Conservation (phyloP, 495 filamentous ascomycete genomes). For the Aspergillus indologenus region DNA sequence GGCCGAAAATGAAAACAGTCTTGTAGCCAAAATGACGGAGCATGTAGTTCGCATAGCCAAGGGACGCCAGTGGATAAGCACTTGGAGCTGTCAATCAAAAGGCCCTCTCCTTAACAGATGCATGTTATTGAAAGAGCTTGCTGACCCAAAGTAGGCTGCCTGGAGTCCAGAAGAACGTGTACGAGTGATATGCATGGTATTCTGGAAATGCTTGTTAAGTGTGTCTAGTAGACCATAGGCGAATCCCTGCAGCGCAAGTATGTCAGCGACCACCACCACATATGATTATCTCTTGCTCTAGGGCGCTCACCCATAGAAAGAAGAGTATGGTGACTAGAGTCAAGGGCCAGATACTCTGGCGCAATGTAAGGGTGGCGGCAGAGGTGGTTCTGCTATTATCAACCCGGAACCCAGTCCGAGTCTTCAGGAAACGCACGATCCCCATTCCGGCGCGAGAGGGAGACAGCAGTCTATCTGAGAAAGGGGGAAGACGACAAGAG, state of each 20-base stretch:
- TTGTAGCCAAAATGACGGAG: slow-evolving; percentile 54
- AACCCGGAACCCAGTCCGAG: slow-evolving; percentile 31
- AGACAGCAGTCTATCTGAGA: background rate
- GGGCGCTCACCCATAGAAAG: slow-evolving; percentile 58
- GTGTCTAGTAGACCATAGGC: slow-evolving; percentile 48
- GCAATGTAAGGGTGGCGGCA: slow-evolving; percentile 56
- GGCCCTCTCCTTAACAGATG: background rate
- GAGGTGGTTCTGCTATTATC: slow-evolving; percentile 51
- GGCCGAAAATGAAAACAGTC: slow-evolving; percentile 51
- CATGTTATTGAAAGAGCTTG: background rate
- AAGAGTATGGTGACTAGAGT: slow-evolving; percentile 58
- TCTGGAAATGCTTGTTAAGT: slow-evolving; percentile 55
- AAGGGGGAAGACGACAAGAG: background rate
- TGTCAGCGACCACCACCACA: background rate
- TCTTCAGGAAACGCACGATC: slow-evolving; percentile 29
- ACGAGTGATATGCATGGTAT: slow-evolving; percentile 48
- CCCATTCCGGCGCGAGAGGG: slow-evolving; percentile 22
- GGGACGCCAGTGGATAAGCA: slow-evolving; percentile 57
- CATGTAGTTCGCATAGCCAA: slow-evolving; percentile 58
- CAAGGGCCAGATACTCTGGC: slow-evolving; percentile 53
- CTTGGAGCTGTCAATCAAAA: slow-evolving; percentile 17
- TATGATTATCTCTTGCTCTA: background rate
- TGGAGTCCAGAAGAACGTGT: slow-evolving; percentile 52
- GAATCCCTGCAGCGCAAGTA: slow-evolving; percentile 41
- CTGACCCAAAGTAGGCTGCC: slow-evolving; percentile 50